These are phyloP conservation scores for Phaseolus lunatus DNA, from an alignment of 306 rosid species.

Conservation along the genomic window DNA sequence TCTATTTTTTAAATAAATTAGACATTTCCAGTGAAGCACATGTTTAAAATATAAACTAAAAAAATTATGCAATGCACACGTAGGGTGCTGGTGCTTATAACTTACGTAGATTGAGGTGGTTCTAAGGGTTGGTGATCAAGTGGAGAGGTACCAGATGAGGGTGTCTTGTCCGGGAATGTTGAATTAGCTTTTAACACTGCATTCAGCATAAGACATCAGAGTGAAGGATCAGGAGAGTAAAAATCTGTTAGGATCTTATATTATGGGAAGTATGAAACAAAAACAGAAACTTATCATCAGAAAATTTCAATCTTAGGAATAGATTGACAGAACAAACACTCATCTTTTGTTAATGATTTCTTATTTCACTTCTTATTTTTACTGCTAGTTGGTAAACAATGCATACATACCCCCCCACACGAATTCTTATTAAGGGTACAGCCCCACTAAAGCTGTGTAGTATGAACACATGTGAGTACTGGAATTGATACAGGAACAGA, in stretches of 20 bases:
- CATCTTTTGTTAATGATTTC: background rate
- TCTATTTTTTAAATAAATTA: background rate
- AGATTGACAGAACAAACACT: background rate
- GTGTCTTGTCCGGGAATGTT: constrained; percentile 71
- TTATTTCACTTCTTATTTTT: background rate
- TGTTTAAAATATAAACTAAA: constrained; percentile 33
- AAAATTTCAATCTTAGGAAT: constrained; percentile 2
- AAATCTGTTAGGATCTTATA: constrained; percentile 29
- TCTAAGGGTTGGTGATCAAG: constrained; percentile 79
- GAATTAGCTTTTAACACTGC: constrained; percentile 86
- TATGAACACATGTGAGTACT: background rate
- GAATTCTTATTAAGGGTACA: background rate
- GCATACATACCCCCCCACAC: background rate
- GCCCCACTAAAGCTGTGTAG: background rate
- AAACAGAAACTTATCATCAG: constrained; percentile 8
- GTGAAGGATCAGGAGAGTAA: background rate
- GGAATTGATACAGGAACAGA: background rate
- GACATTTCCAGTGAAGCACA: constrained; percentile 1
- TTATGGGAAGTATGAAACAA: background rate
- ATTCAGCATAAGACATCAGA: constrained; percentile 43
- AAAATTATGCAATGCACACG: constrained; percentile 12
- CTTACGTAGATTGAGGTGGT: constrained; percentile 82
- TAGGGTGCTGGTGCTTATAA: constrained; percentile 42
- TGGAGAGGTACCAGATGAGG: constrained; percentile 66
- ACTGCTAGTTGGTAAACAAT: background rate